Evolutionary conservation across 2,329 filamentous ascomycete species (phyloP), one percentile per base, ranked within the genome.

Genomic region (Ascochyta pisi): DNA sequence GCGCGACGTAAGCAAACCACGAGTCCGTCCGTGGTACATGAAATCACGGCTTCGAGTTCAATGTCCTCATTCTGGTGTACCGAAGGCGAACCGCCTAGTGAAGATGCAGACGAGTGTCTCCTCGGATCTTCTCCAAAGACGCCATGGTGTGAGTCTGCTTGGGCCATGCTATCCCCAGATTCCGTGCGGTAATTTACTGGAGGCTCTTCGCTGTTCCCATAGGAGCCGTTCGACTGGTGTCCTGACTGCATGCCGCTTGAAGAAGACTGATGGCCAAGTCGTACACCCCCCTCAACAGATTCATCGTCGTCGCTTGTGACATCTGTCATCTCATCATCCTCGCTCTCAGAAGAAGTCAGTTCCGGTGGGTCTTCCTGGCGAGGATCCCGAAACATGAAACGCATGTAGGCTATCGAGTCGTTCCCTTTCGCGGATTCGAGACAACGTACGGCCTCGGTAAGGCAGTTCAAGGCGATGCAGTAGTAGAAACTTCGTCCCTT

Each of bases 21-120:
- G 0, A 96, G 80, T 0, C 92, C 92, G 72, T 96, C 92, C 0
- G 92, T 96, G 2, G 91, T 92, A 76, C 92, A 96, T 0, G 92
- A 96, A 5, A 96, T 88, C n/a, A 96, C 91, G 2, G 91, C 92
- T 76, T 96, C 92, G 4, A 96, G 79, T 76, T 96, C 91, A 47
- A 92, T 81, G 1, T 82, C 81, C 13, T 75, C 76, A 16, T 67
- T 61, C 16, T 50, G 64, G 33, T 54, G 31, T 22, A 71, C 66
- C 0, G 70, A 70, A 10, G 70, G 64, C 9, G 70, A 68, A 27
- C 60, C 60, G 6, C 41, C 47, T 13, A 52, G 29, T 6, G 68
- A 71, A 10, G 66, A 79, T 67, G 33, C 57, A 44, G 62, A 67
- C 58, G 40, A 77, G 60, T 46, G 64, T 49, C 58, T 57, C 24